Evolutionary conservation across 306 rosid genomes (phyloP), one percentile per base, ranked within the genome.

Genomic region (Prunus kanzakura): DNA sequence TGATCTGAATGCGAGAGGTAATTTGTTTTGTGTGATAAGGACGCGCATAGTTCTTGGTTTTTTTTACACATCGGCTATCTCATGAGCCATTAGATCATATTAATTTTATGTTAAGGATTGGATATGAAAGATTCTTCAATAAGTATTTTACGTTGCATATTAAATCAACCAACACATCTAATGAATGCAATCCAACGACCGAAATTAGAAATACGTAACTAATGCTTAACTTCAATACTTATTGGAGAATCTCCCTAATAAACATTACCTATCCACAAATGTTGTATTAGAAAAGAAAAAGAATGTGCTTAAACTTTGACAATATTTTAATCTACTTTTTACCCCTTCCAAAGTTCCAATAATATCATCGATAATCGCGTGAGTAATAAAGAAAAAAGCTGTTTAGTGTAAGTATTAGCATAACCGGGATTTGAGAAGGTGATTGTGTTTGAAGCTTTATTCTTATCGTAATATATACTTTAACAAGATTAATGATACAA

Each of bases 371-470:
- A 79, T 81, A 83, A 84, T 78, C 69, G 50, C 63, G 75, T 77
- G 61, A 73, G 71, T 61, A 74, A 57, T 64, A 60, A 46, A 76
- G 71, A 46, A 64, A 81, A 92, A 89, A 91, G 94, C 82, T 81
- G 89, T 91, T 83, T 63, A 88, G 45, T 88, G 91, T 86, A 89
- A 82, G 86, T 75, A 84, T 71, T 84, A 75, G 73, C 61, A 66
- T 46, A 51, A 56, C 64, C 2, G 29, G 47, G 51, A 55, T 50
- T n/a, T 41, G 20, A 13, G 65, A 82, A 65, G 87, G 87, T 91
- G 97, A 90, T 88, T 91, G 84, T 86, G 94, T 79, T 88, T 81
- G 83, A 87, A 90, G 87, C 94, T 77, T 91, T 93, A 80, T 74
- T 88, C 88, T 82, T 84, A 84, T 83, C 85, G 85, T 83, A 84